Percentiles rank a stretch among this genome's conserved stretches.
Evolutionary conservation across 768 basidiomycete genomes (phyloP).

Genomic region (Clavulina sp.): DNA sequence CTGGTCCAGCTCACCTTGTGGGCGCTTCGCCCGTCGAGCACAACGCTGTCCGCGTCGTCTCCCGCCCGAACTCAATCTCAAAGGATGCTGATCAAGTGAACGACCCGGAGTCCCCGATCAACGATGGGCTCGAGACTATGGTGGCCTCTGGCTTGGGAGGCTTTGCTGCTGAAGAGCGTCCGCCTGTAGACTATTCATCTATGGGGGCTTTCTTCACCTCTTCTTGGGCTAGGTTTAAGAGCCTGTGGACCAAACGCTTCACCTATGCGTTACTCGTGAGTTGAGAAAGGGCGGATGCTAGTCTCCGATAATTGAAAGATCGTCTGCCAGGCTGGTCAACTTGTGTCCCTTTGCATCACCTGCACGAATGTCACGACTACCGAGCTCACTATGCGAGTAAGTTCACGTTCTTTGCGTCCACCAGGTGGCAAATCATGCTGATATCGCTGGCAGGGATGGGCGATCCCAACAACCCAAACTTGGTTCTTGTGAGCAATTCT

Average conservation of each 20-base stretch:
- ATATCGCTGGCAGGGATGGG: slow-evolving; percentile 32
- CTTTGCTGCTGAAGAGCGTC: slow-evolving; percentile 20
- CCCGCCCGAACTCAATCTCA: neutral
- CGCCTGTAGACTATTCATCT: slow-evolving; percentile 54
- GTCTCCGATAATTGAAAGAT: neutral
- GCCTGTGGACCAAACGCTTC: slow-evolving; percentile 66
- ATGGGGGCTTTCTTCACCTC: slow-evolving; percentile 33
- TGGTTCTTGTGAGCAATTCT: slow-evolving; percentile 50
- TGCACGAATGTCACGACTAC: slow-evolving; percentile 79
- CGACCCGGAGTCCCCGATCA: neutral
- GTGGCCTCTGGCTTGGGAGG: neutral
- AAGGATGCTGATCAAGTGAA: neutral
- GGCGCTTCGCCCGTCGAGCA: too few species aligned
- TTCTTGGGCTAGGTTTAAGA: slow-evolving; percentile 42
- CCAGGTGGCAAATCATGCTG: neutral
- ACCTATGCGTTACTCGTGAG: slow-evolving; percentile 37
- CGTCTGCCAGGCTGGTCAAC: slow-evolving; percentile 38
- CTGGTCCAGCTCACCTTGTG: too few species aligned
- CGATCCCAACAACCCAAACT: slow-evolving; percentile 63
- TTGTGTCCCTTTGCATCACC: slow-evolving; percentile 76
- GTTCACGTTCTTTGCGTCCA: neutral
- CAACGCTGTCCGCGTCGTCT: neutral
- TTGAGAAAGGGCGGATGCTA: neutral
- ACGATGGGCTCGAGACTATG: neutral
- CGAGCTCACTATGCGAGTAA: slow-evolving; percentile 37